These are phyloP conservation scores for Prunus dulcis DNA, from an alignment of 306 rosid genomes.

Conservation along the genomic window DNA sequence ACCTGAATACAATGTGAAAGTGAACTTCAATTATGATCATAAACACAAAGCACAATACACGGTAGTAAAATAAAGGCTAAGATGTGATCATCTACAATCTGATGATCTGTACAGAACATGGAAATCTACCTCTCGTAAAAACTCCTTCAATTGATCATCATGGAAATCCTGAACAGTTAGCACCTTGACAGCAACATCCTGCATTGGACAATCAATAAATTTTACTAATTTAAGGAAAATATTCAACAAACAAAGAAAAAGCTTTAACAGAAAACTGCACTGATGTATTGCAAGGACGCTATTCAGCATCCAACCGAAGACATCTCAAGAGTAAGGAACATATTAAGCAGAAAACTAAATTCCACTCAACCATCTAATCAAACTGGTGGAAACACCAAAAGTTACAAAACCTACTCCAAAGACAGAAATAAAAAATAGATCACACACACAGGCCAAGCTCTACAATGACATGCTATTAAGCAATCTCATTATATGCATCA, in stretches of 20 bases:
- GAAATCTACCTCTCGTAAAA: conserved; percentile 72
- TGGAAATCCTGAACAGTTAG: conserved; percentile 76
- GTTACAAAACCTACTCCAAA: not conserved
- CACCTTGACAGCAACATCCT: conserved; percentile 99
- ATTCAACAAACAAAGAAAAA: not conserved
- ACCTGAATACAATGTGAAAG: conserved; percentile 50
- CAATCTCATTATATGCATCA: not conserved
- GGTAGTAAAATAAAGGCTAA: not conserved
- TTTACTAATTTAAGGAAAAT: not conserved
- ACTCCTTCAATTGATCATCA: conserved; percentile 86
- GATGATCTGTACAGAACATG: not conserved
- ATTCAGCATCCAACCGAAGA: conserved; percentile 1
- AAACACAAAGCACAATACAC: not conserved
- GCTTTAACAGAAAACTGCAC: not conserved
- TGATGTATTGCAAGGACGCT: not conserved
- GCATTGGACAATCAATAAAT: conserved; percentile 21
- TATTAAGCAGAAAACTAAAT: not conserved
- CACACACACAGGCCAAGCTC: no score
- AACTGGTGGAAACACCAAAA: not conserved
- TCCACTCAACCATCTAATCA: conserved; percentile 1
- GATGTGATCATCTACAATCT: not conserved
- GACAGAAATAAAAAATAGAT: not conserved
- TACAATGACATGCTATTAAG: not conserved
- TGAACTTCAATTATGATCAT: conserved; percentile 10
- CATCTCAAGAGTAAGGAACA: not conserved